Evolutionary conservation across 805 yeast genomes (phyloP), one percentile per base, ranked within the genome.

Genomic region (Metschnikowia arizonensis): DNA sequence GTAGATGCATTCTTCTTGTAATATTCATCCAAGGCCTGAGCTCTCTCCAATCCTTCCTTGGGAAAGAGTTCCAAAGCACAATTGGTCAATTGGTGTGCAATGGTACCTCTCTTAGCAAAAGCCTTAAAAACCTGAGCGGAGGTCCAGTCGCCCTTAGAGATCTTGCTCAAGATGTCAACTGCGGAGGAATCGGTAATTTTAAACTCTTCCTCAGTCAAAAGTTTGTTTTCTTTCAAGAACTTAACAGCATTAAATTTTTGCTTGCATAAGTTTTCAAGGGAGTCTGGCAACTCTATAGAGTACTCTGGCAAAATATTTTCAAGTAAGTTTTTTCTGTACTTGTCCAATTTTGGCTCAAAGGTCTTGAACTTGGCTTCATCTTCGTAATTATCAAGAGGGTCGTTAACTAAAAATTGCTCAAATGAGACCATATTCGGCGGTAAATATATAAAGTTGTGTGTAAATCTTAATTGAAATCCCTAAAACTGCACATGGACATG

Each of bases 11-110:
- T 69, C 40, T 69, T 66, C 43, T 58, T 61, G 45, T 52, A 77
- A 55, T 74, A 72, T 19, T 69, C 75, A 56, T 83, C 90, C 48
- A 81, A 66, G 42, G 59, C 67, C 53, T 72, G 61, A 6, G 88
- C 88, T 46, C 73, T 68, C 45, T 66, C 67, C 44, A 82, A 64
- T 11, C 87, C 89, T 47, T 78, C 77, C 8, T 78, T 79, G 30
- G 78, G 65, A 57, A 84, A 81, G 45, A 85, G 70, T 47, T 82
- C 84, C 63, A 82, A 72, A 26, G 79, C 69, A 56, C 79, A 74
- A 50, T 79, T 77, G 48, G 83, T 78, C 55, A 79, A 73, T 53
- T 79, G 81, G 49, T 86, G 88, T 3, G 83, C 79, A 44, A 79
- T 69, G 14, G 81, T 72, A 2, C 89, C 83, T 46, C 81, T 69